Conservation (phyloP, 148 eudicot species). For the Spergularia bocconei region DNA sequence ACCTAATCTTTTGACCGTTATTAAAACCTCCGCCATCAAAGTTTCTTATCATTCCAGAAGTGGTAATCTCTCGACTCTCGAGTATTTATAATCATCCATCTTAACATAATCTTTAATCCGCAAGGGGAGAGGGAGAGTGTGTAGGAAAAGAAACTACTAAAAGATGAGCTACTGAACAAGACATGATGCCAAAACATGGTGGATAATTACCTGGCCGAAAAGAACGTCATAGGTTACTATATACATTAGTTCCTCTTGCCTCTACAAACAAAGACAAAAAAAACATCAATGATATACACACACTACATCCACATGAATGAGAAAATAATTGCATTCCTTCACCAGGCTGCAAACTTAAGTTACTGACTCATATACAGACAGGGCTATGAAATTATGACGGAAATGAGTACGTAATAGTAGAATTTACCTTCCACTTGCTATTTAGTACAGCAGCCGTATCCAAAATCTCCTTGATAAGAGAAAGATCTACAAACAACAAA, state of each 20-base stretch:
- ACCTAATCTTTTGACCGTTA: not conserved
- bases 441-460: conserved; percentile 51
- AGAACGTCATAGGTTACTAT: conserved; percentile 75
- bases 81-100: no score
- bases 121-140: no score
- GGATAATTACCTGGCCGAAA: conserved; percentile 76
- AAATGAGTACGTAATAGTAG: not conserved
- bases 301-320: not conserved
- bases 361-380: not conserved
- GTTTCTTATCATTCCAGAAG: not conserved
- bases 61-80: no score
- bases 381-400: not conserved
- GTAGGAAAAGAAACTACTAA: no score
- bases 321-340: not conserved
- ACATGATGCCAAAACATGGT: conserved; percentile 7
- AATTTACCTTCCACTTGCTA: conserved; percentile 88
- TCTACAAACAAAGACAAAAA: conserved; percentile 48
- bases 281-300: not conserved
- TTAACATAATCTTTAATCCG: no score
- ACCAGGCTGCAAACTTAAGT: not conserved
- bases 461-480: conserved; percentile 72
- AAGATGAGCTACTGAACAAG: not conserved
- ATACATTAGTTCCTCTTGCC: conserved; percentile 71
- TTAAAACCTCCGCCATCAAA: not conserved
- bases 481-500: conserved; percentile 64